A percentile compares a stretch with the other conserved stretches of the same genome.
phyloP scores from a whole-genome alignment of 768 basidiomycete species.

The Boletus reticuloceps region DNA sequence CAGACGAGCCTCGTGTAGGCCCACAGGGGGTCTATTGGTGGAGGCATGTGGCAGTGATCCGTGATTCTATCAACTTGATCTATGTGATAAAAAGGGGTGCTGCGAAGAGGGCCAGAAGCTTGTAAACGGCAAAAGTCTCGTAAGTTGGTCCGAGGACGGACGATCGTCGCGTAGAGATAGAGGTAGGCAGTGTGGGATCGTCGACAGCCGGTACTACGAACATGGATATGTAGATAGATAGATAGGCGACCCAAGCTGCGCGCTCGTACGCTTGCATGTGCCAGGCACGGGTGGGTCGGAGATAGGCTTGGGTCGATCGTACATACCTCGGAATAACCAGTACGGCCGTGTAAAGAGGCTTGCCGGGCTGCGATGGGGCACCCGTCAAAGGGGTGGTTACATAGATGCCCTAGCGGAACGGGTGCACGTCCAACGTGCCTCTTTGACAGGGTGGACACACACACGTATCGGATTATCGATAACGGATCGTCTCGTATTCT shows the following conservation, averaged over 20 bases:
- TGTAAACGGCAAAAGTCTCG: conserved; percentile 6
- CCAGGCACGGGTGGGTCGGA: conserved; percentile 12
- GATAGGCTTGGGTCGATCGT: not conserved
- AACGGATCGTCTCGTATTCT: conserved; percentile 8
- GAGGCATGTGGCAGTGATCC: conserved; percentile 3
- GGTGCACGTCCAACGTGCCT: no score
- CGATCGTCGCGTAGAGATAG: conserved; percentile 11
- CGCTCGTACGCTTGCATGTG: not conserved
- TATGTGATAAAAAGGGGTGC: conserved; percentile 13
- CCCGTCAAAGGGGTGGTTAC: no score
- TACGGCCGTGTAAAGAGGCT: not conserved
- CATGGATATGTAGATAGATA: no score
- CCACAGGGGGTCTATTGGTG: conserved; percentile 13
- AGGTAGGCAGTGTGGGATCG: conserved; percentile 8
- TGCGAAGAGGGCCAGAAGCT: not conserved
- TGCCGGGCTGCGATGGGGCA: no score
- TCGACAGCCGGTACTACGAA: not conserved
- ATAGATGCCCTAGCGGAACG: no score
- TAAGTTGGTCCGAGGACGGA: conserved; percentile 2
- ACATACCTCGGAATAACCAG: not conserved
- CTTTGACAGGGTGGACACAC: no score
- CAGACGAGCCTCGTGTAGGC: conserved; percentile 20
- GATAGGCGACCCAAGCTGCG: no score
- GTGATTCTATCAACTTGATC: conserved; percentile 19
- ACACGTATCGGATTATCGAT: conserved; percentile 14